Conservation (phyloP, 169 alveolate species). For the Eimeria acervulina region DNA sequence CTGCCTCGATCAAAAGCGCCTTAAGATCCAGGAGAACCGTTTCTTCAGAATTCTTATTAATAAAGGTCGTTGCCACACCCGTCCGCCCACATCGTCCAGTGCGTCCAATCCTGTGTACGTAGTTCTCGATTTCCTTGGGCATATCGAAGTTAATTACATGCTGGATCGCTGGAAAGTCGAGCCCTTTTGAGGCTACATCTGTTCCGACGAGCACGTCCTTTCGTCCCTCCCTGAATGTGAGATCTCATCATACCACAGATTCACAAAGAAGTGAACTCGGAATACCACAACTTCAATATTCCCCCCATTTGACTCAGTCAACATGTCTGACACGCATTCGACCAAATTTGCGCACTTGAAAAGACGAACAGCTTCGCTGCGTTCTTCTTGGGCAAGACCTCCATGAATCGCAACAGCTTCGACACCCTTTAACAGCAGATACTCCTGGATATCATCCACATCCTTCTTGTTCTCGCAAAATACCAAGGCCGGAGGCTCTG, state of each 20-base stretch:
- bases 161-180: conserved; percentile 98
- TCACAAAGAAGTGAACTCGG: not conserved
- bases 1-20: conserved; percentile 95
- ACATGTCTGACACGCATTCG: not conserved
- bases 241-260: not conserved
- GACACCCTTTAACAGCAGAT: conserved; percentile 93
- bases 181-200: conserved; percentile 98
- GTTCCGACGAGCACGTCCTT: conserved; percentile 94
- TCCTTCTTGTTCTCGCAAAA: conserved; percentile 97
- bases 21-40: conserved; percentile 92
- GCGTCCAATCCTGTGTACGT: conserved; percentile 99
- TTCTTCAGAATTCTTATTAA: conserved; percentile 91
- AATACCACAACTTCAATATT: not conserved
- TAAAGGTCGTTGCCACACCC: conserved; percentile 97
- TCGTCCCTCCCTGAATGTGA: conserved; percentile 86
- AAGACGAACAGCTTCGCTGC: conserved; percentile 91
- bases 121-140: conserved; percentile 98
- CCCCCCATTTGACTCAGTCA: not conserved
- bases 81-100: conserved; percentile 99
- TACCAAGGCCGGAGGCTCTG: conserved; percentile 97
- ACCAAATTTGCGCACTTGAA: conserved; percentile 87
- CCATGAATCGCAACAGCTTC: conserved; percentile 96
- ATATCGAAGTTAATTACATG: conserved; percentile 99
- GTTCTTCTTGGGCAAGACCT: conserved; percentile 94
- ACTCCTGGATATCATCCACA: conserved; percentile 97